These are phyloP conservation scores for Talaromyces islandicus DNA, from an alignment of 2,329 filamentous ascomycete species.

Conservation along the genomic window DNA sequence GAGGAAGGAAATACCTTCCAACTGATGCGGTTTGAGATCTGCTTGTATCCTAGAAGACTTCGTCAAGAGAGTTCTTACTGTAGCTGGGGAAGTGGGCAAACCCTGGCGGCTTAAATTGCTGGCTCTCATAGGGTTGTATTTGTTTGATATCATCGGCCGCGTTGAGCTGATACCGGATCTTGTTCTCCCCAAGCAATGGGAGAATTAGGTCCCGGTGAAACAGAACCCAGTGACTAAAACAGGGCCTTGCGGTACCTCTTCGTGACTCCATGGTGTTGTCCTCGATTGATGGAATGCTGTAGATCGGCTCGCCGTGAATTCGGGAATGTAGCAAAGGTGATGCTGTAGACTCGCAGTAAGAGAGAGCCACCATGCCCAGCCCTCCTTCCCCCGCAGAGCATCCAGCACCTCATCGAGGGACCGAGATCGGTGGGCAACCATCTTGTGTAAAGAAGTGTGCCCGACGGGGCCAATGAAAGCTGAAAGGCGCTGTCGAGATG, in stretches of 20 bases:
- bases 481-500: not conserved
- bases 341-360: not conserved
- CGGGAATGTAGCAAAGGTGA: not conserved
- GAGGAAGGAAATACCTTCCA: constrained; percentile 46
- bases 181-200: not conserved
- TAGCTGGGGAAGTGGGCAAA: not conserved
- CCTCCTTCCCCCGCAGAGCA: not conserved
- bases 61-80: not conserved
- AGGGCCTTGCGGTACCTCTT: not conserved
- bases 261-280: not conserved
- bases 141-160: not conserved
- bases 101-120: not conserved
- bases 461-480: not conserved
- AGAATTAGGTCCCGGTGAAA: not conserved
- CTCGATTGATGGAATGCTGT: not conserved
- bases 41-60: constrained; percentile 37
- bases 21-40: constrained; percentile 47
- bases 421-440: not conserved
- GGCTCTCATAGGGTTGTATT: not conserved
- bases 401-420: not conserved
- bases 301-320: not conserved
- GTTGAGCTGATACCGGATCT: not conserved
- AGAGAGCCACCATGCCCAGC: not conserved
- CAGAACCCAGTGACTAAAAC: not conserved
- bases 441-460: not conserved